These are phyloP conservation scores for Schoenoplectus tabernaemontani DNA, from an alignment of 202 grass and related monocot species.

Conservation along the genomic window DNA sequence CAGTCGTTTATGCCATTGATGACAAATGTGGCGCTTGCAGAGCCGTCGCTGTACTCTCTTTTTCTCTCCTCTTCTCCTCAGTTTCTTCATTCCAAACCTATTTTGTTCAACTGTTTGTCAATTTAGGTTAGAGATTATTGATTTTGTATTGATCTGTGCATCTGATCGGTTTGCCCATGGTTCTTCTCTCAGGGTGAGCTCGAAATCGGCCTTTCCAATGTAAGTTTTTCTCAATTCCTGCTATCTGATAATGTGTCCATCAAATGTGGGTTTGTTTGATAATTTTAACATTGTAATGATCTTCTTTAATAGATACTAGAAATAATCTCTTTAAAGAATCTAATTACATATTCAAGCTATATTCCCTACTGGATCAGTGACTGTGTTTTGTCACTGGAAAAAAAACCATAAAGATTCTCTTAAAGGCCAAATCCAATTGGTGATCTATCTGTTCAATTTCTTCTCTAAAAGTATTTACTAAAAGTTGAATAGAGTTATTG, in stretches of 20 bases:
- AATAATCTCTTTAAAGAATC: background rate
- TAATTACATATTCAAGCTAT: background rate
- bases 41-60: conserved; percentile 56
- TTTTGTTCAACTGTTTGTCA: background rate
- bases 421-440: background rate
- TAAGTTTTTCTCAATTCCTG: conserved; percentile 31
- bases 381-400: background rate
- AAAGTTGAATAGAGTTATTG: background rate
- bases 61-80: background rate
- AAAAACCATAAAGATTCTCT: background rate
- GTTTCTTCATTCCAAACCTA: background rate
- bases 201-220: conserved; percentile 75
- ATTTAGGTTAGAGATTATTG: background rate
- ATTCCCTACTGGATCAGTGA: background rate
- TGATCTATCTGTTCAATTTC: background rate
- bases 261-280: background rate
- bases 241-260: background rate
- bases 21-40: conserved; percentile 89
- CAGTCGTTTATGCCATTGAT: conserved; percentile 43
- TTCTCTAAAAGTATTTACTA: background rate
- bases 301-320: background rate
- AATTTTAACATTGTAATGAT: background rate
- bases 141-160: background rate
- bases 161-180: background rate
- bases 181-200: conserved; percentile 57